These are phyloP conservation scores for Leptoxyphium fumago DNA, from an alignment of 2,329 filamentous ascomycete genomes.

Conservation along the genomic window DNA sequence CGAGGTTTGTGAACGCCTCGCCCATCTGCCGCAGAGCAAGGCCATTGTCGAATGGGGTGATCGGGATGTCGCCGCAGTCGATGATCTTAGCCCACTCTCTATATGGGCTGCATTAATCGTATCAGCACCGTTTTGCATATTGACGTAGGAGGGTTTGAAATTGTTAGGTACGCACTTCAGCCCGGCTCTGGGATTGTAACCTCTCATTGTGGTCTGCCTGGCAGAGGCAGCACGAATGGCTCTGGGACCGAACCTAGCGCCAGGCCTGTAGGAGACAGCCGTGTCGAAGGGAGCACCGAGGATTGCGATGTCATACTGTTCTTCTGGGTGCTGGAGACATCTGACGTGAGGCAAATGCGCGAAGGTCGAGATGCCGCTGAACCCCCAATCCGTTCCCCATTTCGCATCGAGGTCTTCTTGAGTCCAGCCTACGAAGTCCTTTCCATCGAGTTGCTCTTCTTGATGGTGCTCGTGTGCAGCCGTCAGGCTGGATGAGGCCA, in stretches of 20 bases:
- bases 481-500: neutral
- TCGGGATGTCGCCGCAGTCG: constrained; percentile 83
- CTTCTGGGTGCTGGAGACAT: constrained; percentile 33
- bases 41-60: constrained; percentile 74
- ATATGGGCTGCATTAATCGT: constrained; percentile 41
- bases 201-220: constrained; percentile 57
- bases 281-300: constrained; percentile 37
- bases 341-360: constrained; percentile 34
- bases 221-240: constrained; percentile 74
- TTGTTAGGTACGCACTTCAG: constrained; percentile 40
- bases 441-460: constrained; percentile 4
- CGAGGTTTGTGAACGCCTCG: constrained; percentile 59
- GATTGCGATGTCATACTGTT: constrained; percentile 32
- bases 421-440: constrained; percentile 13
- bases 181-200: constrained; percentile 67
- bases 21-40: constrained; percentile 75
- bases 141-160: neutral
- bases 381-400: constrained; percentile 19
- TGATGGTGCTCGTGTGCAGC: neutral
- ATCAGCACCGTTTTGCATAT: neutral
- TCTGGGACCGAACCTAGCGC: constrained; percentile 64
- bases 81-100: constrained; percentile 61
- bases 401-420: constrained; percentile 15
- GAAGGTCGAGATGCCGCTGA: constrained; percentile 21
- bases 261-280: constrained; percentile 31